Base-by-base conservation (phyloP, 1,284 basidiomycete species). In the Cutaneotrichosporon dermatis region DNA sequence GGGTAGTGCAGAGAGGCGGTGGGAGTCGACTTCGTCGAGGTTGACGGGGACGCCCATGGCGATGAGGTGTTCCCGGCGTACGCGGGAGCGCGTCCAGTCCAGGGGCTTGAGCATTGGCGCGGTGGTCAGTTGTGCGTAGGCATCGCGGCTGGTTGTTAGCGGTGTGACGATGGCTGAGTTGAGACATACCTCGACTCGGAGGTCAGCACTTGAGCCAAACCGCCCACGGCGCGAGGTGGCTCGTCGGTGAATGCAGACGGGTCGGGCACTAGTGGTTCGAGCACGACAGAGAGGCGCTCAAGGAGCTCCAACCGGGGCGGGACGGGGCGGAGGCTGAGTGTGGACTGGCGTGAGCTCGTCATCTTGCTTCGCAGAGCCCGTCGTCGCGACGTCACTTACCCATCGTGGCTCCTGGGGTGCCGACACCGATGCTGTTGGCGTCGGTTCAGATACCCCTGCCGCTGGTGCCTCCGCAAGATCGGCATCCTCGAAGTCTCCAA, bases 1-100 rank as follows among this genome's bases (percentile, higher is more conserved):
- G 2, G 91, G 91, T 35, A 93, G 80, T 2, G 86, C 80, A 63
- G 86, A 88, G 34, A 85, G 82, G 59, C 83, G 84, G 33, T 85
- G 83, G 52, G 85, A 85, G 2, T 91, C 89, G 46, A 92, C 72
- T 79, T 96, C 92, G 73, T 96, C 92, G 5, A 95, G 81, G 73
- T 95, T 95, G 53, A 96, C 88, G 4, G 92, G 92, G 51, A 96
- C 87, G 40, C 93, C 92, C 42, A 96, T 84, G 11, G 89, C 80
- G 63, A 94, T 92, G 45, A 96, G 82, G 68, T 95, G 90, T 70
- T 92, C 89, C 52, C 91, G 81, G 58, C 92, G 84, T 68, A 90
- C 90, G 50, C 88, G 84, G 53, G 91, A 93, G 45, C 91, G 85
- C 57, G 86, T 91, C 92, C 92, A 96, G 70, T 90, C 93, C 51